A percentile compares a stretch with the other conserved stretches of the same genome.
These are phyloP conservation scores for Sanghuangporus sanghuang DNA, from an alignment of 1,284 basidiomycete genomes.

Conservation along the genomic window DNA sequence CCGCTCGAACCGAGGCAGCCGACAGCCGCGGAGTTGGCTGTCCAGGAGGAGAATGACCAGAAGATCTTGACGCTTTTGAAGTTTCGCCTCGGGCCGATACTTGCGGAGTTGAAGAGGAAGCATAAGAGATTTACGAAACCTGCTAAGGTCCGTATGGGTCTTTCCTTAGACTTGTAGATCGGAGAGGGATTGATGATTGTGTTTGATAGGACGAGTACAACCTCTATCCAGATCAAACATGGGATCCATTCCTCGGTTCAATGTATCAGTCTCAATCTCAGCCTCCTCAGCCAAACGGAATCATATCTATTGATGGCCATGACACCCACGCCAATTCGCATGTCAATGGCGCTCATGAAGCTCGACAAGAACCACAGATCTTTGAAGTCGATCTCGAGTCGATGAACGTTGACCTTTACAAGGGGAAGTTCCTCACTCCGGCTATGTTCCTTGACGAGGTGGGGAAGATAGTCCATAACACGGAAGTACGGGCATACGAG, in stretches of 20 bases:
- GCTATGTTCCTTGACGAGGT: constrained; percentile 87
- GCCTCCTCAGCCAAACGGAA: constrained; percentile 34
- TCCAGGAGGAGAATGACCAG: constrained; percentile 81
- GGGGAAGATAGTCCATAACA: constrained; percentile 86
- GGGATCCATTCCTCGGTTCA: constrained; percentile 14
- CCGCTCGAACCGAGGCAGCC: constrained; percentile 84
- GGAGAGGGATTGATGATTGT: background rate
- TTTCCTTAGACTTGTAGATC: constrained; percentile 19
- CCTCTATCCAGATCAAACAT: constrained; percentile 37
- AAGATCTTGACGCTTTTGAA: constrained; percentile 80
- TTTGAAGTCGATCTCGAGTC: constrained; percentile 88
- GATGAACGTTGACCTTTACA: constrained; percentile 86
- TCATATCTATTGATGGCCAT: constrained; percentile 40
- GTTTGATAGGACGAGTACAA: constrained; percentile 65
- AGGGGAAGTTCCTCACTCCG: constrained; percentile 84
- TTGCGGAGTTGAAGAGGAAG: constrained; percentile 89
- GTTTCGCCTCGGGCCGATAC: constrained; percentile 81
- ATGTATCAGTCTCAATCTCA: background rate
- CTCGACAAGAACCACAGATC: constrained; percentile 29
- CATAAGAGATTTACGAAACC: constrained; percentile 88
- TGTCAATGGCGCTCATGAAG: constrained; percentile 28
- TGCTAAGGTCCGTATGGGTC: constrained; percentile 54
- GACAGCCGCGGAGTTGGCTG: constrained; percentile 76
- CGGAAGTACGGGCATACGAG: constrained; percentile 55
- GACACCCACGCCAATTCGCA: constrained; percentile 25